Conservation (phyloP, 208 protist species). For the Wallacemonas sp. region DNA sequence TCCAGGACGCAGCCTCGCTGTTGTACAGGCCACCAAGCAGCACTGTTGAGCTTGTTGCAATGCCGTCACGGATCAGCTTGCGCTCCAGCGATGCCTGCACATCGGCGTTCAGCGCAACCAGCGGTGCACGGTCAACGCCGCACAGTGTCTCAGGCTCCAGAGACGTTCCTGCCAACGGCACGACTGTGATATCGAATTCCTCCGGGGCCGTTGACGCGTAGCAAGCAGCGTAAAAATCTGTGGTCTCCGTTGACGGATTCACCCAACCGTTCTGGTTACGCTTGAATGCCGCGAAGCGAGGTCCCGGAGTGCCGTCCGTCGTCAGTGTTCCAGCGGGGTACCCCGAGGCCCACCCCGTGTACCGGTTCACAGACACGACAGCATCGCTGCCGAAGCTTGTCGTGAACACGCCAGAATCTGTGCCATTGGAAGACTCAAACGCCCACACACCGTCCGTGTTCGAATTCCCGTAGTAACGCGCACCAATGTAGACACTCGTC, state of each 20-base stretch:
- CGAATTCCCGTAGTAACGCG: constrained; percentile 1
- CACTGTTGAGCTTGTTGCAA: background rate
- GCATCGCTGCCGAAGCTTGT: background rate
- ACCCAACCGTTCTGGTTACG: background rate
- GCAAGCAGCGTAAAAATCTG: constrained; percentile 2
- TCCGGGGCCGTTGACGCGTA: background rate
- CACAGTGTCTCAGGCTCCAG: background rate
- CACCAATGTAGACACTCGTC: constrained; percentile 1
- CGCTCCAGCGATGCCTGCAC: background rate
- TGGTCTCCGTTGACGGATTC: background rate
- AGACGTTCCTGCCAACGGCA: background rate
- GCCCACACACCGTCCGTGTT: background rate
- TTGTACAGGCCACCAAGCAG: constrained; percentile 6
- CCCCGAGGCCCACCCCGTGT: background rate
- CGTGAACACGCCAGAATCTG: background rate
- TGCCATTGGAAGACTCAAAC: background rate
- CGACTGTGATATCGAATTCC: background rate
- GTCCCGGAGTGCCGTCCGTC: background rate
- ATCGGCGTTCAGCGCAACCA: background rate
- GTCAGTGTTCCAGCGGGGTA: background rate
- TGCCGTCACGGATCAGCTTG: background rate
- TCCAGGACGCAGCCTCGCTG: background rate
- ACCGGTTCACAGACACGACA: background rate
- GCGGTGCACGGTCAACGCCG: background rate
- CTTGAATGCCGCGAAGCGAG: background rate